These are phyloP conservation scores for Claviceps citrina DNA, from an alignment of 2,329 filamentous ascomycete genomes.

Conservation along the genomic window DNA sequence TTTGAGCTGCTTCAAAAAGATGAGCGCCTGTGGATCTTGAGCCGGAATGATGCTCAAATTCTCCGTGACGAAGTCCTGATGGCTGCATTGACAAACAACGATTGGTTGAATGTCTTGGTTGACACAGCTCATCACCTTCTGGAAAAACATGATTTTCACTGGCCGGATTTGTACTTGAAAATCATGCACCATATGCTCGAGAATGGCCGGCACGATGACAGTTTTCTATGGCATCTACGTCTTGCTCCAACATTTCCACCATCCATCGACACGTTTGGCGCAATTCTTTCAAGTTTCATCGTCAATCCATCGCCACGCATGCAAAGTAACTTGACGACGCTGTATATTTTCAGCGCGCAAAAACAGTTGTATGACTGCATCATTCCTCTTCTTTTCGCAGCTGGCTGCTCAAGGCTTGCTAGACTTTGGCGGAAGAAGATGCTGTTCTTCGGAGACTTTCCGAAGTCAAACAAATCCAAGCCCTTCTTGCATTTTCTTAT, in stretches of 20 bases:
- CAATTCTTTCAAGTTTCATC: constrained; percentile 29
- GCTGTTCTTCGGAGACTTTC: constrained; percentile 25
- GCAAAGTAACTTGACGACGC: constrained; percentile 24
- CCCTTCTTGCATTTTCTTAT: constrained; percentile 34
- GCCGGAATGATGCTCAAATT: constrained; percentile 10
- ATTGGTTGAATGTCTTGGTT: constrained; percentile 14
- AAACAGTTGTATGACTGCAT: constrained; percentile 34
- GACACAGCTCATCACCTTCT: constrained; percentile 20
- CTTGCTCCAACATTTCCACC: constrained; percentile 29
- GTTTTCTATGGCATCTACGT: constrained; percentile 32
- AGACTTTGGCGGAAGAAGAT: constrained; percentile 32
- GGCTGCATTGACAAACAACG: constrained; percentile 14
- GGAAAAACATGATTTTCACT: constrained; percentile 22
- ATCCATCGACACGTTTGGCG: constrained; percentile 24
- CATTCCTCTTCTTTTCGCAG: constrained; percentile 34
- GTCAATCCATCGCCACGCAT: constrained; percentile 20
- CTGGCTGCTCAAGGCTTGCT: constrained; percentile 30
- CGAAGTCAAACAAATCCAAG: constrained; percentile 23
- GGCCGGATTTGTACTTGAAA: constrained; percentile 37
- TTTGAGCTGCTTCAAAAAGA: constrained; percentile 12
- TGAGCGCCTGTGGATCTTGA: constrained; percentile 10
- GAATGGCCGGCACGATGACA: constrained; percentile 22
- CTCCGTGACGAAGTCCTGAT: constrained; percentile 18
- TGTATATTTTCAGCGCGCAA: constrained; percentile 30
- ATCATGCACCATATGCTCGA: constrained; percentile 28